Conservation (phyloP, 1,284 basidiomycete genomes). For the Vanrija pseudolonga region DNA sequence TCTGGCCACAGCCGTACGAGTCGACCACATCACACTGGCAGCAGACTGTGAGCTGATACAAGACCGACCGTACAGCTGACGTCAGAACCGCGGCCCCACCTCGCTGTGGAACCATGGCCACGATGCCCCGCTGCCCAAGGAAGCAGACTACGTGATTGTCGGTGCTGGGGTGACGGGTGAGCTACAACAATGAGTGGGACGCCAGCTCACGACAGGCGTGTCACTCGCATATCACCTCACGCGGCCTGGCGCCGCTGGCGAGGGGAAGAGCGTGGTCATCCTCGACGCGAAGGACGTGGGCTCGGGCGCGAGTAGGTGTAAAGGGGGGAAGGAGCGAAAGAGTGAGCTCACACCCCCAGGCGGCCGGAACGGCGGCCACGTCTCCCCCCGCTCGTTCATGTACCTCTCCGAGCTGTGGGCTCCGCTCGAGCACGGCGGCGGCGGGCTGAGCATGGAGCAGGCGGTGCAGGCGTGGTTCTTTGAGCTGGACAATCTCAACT, state of each 20-base stretch:
- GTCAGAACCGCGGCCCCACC: conserved; percentile 19
- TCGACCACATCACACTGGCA: conserved; percentile 37
- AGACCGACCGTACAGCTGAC: neutral
- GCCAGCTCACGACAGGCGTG: conserved; percentile 9
- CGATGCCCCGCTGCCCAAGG: conserved; percentile 13
- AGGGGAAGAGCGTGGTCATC: conserved; percentile 24
- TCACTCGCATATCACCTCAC: conserved; percentile 33
- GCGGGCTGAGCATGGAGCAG: conserved; percentile 43
- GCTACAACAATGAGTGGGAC: no score
- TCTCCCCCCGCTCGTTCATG: conserved; percentile 29
- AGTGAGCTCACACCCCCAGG: conserved; percentile 11
- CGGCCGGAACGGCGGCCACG: conserved; percentile 44
- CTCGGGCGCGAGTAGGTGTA: conserved; percentile 34
- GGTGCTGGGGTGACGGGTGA: conserved; percentile 23
- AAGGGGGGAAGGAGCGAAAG: no score
- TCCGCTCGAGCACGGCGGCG: conserved; percentile 31
- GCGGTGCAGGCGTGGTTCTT: conserved; percentile 54
- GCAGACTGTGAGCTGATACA: conserved; percentile 18
- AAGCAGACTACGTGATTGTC: conserved; percentile 26
- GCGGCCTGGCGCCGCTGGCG: conserved; percentile 15
- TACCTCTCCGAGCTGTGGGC: conserved; percentile 16
- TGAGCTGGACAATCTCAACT: conserved; percentile 66
- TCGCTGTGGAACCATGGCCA: conserved; percentile 27
- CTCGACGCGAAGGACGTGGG: conserved; percentile 40
- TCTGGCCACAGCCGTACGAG: conserved; percentile 27